phyloP scores from a whole-genome alignment of 768 basidiomycete species.

The Agaricus blazei region DNA sequence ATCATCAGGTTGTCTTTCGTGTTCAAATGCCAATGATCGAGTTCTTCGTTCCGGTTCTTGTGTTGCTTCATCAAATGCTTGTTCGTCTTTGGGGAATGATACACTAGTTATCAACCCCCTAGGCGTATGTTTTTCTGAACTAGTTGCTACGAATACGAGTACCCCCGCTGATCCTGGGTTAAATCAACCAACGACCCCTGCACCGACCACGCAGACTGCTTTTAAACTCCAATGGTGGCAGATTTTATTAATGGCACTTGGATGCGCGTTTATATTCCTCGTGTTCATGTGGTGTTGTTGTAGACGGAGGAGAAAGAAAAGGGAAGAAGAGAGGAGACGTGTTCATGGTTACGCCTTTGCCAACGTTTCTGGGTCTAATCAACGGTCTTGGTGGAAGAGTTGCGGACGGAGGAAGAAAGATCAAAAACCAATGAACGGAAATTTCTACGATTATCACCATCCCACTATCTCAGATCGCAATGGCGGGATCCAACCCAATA shows the following conservation, averaged over 20 bases:
- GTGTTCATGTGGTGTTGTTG: conserved; percentile 66
- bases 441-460: not conserved
- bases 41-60: conserved; percentile 67
- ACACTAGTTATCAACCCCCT: conserved; percentile 60
- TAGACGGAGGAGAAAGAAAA: conserved; percentile 61
- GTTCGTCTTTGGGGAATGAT: conserved; percentile 42
- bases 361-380: not conserved
- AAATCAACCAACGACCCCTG: conserved; percentile 34
- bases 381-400: not conserved
- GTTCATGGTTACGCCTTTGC: conserved; percentile 6
- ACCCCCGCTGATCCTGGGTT: conserved; percentile 53
- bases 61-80: conserved; percentile 30
- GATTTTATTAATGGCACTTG: conserved; percentile 78
- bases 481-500: not conserved
- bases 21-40: conserved; percentile 50
- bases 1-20: conserved; percentile 67
- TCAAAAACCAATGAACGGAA: not conserved
- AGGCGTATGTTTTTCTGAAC: conserved; percentile 75
- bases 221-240: conserved; percentile 74
- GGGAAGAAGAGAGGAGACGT: conserved; percentile 38
- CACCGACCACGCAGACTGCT: conserved; percentile 18
- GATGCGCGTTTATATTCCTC: conserved; percentile 76
- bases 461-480: not conserved
- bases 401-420: not conserved
- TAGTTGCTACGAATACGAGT: conserved; percentile 42